Evolutionary conservation across 495 filamentous ascomycete genomes (phyloP), one percentile per base, ranked within the genome.

Genomic region (Cercophora samala): DNA sequence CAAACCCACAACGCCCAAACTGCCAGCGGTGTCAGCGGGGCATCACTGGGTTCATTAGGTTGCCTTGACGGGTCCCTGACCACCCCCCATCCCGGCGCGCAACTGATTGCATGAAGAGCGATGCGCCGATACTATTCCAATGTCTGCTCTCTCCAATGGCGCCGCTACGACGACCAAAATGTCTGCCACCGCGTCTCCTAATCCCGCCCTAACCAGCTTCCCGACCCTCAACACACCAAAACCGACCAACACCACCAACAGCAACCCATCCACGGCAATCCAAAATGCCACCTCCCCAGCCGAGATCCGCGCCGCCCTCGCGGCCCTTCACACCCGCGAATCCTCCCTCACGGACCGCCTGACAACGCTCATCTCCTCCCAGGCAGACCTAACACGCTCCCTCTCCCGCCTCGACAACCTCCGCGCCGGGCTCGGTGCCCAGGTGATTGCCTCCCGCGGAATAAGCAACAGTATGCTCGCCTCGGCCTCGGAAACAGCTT

Each of bases 391-490:
- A 55, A 88, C 88, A 8, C 90, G 92, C 63, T 89, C 96, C 68
- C 81, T 99, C 64, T 85, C 87, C 26, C 89, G 93, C n/a, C 86
- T 99, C 51, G 96, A 99, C 76, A 81, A 97, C 17, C 85, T 97
- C 52, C 91, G 96, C 62, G 93, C 93, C 21, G 88, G 92, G 66
- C 87, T 98, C 29, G 93, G 93, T 64, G 86, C 92, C 17, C 96
- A 97, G 68, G 89, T 90, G n/a, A 89, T 90, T 69, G 88, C 91
- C 55, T 91, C 93, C 13, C 86, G 94, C 55, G 80, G 86, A 21
- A 90, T 99, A 72, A 90, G 91, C 82, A 90, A 92, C 86, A 87
- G 84, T 68, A 93, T 97, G 88, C 88, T 99, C 62, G 89, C 91
- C 58, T 84, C 86, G 29, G 93, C 96, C 52, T 88, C 96, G 5